phyloP scores from a whole-genome alignment of 257 asterid genomes.

The Fraxinus excelsior region DNA sequence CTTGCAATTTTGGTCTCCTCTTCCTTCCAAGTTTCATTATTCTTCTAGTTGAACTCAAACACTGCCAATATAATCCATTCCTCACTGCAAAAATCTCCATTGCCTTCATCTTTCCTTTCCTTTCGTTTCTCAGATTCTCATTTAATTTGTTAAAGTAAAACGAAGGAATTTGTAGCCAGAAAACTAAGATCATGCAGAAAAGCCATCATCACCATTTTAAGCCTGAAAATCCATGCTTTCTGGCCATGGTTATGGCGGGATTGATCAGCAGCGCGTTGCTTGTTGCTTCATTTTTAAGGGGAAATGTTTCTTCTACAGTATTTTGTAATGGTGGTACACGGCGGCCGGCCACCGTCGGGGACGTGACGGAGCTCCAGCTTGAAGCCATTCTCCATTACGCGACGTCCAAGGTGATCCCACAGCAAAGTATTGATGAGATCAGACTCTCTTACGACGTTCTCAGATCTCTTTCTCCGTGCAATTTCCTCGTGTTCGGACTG shows the following conservation, averaged over 20 bases:
- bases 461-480: slow-evolving; percentile 39
- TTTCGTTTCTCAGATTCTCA: no score
- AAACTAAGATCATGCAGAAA: slow-evolving; percentile 38
- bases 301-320: slow-evolving; percentile 21
- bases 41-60: no score
- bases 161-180: neutral
- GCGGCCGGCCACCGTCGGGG: neutral
- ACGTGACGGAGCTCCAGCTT: slow-evolving; percentile 34
- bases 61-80: no score
- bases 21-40: no score
- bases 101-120: no score
- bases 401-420: slow-evolving; percentile 55
- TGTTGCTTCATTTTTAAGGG: slow-evolving; percentile 15
- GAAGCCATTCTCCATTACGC: slow-evolving; percentile 64
- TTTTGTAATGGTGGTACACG: slow-evolving; percentile 31
- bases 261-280: slow-evolving; percentile 46
- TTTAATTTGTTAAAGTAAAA: neutral
- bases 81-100: no score
- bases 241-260: slow-evolving; percentile 37
- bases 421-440: slow-evolving; percentile 55
- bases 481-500: slow-evolving; percentile 85
- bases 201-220: slow-evolving; percentile 18
- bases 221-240: slow-evolving; percentile 40
- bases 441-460: slow-evolving; percentile 44
- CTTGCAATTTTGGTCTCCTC: no score